A percentile compares a stretch with the other conserved stretches of the same genome.
Conservation (phyloP, 352 stramenopile species). For the Globisporangium middletonii region DNA sequence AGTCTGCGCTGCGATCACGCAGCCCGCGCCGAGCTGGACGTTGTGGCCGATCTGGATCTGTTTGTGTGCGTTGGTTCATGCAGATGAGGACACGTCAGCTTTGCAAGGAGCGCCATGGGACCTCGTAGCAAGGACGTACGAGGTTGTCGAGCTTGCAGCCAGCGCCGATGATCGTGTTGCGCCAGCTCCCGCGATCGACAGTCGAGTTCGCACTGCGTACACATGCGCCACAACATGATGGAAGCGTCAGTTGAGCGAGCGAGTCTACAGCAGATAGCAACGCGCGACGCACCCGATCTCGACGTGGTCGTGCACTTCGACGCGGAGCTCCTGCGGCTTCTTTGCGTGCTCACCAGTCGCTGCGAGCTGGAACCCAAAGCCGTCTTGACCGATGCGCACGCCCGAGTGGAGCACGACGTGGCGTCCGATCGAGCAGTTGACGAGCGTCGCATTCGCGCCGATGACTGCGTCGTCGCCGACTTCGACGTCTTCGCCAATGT, state of each 20-base stretch:
- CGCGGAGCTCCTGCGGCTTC: slow-evolving; percentile 72
- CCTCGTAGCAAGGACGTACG: slow-evolving; percentile 18
- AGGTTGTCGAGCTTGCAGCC: slow-evolving; percentile 84
- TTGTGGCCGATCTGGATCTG: slow-evolving; percentile 88
- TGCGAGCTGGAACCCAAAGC: slow-evolving; percentile 77
- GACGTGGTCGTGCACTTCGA: slow-evolving; percentile 76
- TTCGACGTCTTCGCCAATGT: slow-evolving; percentile 49
- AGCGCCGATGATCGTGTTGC: slow-evolving; percentile 64
- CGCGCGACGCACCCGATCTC: slow-evolving; percentile 60
- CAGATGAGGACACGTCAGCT: background rate
- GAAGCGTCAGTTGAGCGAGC: too few species aligned
- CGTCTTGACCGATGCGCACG: slow-evolving; percentile 69
- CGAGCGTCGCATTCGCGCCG: slow-evolving; percentile 47
- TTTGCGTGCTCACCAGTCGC: slow-evolving; percentile 56
- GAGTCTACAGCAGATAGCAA: too few species aligned
- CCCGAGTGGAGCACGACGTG: slow-evolving; percentile 70
- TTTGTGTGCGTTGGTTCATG: background rate
- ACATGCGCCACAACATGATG: background rate
- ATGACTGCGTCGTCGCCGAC: slow-evolving; percentile 49
- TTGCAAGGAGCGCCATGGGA: background rate
- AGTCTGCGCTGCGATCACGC: slow-evolving; percentile 74
- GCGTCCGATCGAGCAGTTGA: slow-evolving; percentile 61
- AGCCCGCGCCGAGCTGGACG: slow-evolving; percentile 63
- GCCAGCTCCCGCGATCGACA: slow-evolving; percentile 83
- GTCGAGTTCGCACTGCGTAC: slow-evolving; percentile 58